A percentile compares a stretch with the other conserved stretches of the same genome.
phyloP scores from a whole-genome alignment of 2,329 filamentous ascomycete species.

The Calonectria ilicicola region DNA sequence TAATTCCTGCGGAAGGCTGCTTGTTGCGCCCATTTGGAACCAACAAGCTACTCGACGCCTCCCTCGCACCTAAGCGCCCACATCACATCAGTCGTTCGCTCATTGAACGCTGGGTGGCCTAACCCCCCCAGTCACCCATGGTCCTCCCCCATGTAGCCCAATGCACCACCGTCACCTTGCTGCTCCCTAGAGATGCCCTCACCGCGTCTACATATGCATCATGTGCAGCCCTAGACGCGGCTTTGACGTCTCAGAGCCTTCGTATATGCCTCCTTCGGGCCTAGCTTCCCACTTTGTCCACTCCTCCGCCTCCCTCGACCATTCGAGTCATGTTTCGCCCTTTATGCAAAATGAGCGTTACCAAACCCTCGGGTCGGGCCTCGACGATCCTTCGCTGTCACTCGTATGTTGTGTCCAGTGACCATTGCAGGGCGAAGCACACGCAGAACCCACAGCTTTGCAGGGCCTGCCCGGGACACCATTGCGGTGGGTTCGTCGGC shows the following conservation, averaged over 20 bases:
- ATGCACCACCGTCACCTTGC: slow-evolving; percentile 16
- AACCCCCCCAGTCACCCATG: slow-evolving; percentile 14
- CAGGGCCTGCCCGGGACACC: slow-evolving; percentile 15
- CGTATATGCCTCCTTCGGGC: slow-evolving; percentile 35
- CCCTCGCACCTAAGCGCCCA: slow-evolving; percentile 44
- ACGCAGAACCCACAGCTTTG: slow-evolving; percentile 11
- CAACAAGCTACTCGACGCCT: slow-evolving; percentile 23
- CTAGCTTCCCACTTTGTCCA: slow-evolving; percentile 26
- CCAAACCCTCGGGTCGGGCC: slow-evolving; percentile 45
- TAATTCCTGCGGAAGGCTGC: slow-evolving; percentile 31
- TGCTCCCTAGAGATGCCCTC: slow-evolving; percentile 16
- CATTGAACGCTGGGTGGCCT: neutral
- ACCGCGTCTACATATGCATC: slow-evolving; percentile 37
- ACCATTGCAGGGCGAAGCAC: slow-evolving; percentile 23
- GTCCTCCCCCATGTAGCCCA: slow-evolving; percentile 22
- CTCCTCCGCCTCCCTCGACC: slow-evolving; percentile 20
- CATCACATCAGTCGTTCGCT: slow-evolving; percentile 27
- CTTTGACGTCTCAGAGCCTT: slow-evolving; percentile 37
- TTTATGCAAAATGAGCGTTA: slow-evolving; percentile 46
- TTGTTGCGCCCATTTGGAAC: slow-evolving; percentile 17
- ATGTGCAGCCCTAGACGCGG: slow-evolving; percentile 34
- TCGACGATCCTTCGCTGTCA: slow-evolving; percentile 28
- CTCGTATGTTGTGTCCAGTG: slow-evolving; percentile 40
- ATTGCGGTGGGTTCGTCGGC: slow-evolving; percentile 20
- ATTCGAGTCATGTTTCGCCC: slow-evolving; percentile 30